Evolutionary conservation across 352 stramenopile genomes (phyloP).

Genomic region (Globisporangium sylvaticum): DNA sequence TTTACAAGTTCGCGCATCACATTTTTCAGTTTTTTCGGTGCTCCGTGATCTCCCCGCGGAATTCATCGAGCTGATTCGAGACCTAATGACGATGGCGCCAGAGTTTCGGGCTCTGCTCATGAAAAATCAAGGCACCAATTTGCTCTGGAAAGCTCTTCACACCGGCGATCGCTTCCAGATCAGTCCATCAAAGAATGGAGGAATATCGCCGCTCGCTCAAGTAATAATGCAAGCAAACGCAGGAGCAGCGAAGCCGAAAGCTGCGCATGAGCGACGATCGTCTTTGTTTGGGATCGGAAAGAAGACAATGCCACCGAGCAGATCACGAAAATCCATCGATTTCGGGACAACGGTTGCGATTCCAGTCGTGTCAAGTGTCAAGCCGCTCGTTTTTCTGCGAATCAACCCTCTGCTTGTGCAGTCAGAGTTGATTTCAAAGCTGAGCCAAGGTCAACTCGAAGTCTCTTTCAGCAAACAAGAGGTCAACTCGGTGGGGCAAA

Average conservation of each 20-base stretch:
- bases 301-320: slow-evolving; percentile 15
- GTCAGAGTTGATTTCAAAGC: slow-evolving; percentile 7
- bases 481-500: slow-evolving; percentile 11
- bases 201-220: slow-evolving; percentile 10
- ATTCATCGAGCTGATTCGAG: slow-evolving; percentile 38
- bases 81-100: slow-evolving; percentile 28
- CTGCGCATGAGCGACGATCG: slow-evolving; percentile 18
- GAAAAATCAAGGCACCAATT: slow-evolving; percentile 29
- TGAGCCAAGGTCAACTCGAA: slow-evolving; percentile 9
- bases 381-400: slow-evolving; percentile 17
- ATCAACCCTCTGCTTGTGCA: slow-evolving; percentile 17
- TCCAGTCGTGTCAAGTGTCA: slow-evolving; percentile 9
- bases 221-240: slow-evolving; percentile 6
- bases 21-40: slow-evolving; percentile 44
- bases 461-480: slow-evolving; percentile 6
- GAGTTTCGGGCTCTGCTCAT: slow-evolving; percentile 43
- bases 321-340: slow-evolving; percentile 22
- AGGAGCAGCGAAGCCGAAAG: background rate
- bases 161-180: slow-evolving; percentile 21
- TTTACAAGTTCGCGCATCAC: slow-evolving; percentile 39
- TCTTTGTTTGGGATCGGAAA: slow-evolving; percentile 32
- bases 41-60: slow-evolving; percentile 28
- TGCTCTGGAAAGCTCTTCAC: slow-evolving; percentile 53
- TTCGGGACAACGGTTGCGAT: slow-evolving; percentile 30
- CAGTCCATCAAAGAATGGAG: background rate